These are phyloP conservation scores for Vigna nakashimae DNA, from an alignment of 306 rosid genomes.

Conservation along the genomic window DNA sequence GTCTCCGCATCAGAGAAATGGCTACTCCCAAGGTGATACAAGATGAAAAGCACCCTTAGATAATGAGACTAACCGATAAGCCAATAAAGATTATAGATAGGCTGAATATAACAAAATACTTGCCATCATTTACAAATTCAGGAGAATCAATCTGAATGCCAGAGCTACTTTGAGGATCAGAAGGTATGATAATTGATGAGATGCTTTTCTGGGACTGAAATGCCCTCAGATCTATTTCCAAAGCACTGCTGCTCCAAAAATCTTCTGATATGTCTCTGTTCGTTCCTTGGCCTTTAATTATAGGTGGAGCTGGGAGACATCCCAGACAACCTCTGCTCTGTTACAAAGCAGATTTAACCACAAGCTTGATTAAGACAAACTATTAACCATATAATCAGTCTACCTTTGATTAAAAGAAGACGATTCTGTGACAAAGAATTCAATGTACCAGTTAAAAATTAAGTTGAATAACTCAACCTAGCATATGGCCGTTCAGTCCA, in stretches of 20 bases:
- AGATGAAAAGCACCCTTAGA: slow-evolving; percentile 24
- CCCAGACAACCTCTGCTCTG: slow-evolving; percentile 96
- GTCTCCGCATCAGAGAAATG: slow-evolving; percentile 6
- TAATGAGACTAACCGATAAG: slow-evolving; percentile 30
- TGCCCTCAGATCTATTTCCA: slow-evolving; percentile 65
- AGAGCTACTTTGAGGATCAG: slow-evolving; percentile 56
- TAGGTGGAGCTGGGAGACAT: slow-evolving; percentile 57
- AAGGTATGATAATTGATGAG: slow-evolving; percentile 48
- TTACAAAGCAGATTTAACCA: slow-evolving; percentile 70
- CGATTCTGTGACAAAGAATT: not conserved
- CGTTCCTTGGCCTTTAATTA: slow-evolving; percentile 52
- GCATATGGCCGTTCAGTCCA: not conserved
- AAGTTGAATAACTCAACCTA: not conserved
- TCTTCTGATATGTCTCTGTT: slow-evolving; percentile 68
- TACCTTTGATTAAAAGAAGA: slow-evolving; percentile 25
- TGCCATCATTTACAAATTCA: slow-evolving; percentile 82
- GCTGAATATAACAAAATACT: slow-evolving; percentile 41
- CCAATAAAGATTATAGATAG: slow-evolving; percentile 24
- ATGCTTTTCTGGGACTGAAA: slow-evolving; percentile 63
- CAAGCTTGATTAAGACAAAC: slow-evolving; percentile 58
- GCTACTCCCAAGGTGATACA: slow-evolving; percentile 15
- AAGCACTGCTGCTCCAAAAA: slow-evolving; percentile 72
- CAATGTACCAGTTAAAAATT: not conserved
- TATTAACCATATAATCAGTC: slow-evolving; percentile 34
- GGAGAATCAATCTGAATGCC: slow-evolving; percentile 59